These are phyloP conservation scores for Aspergillus kassunensis DNA, from an alignment of 495 filamentous ascomycete genomes.

Conservation along the genomic window DNA sequence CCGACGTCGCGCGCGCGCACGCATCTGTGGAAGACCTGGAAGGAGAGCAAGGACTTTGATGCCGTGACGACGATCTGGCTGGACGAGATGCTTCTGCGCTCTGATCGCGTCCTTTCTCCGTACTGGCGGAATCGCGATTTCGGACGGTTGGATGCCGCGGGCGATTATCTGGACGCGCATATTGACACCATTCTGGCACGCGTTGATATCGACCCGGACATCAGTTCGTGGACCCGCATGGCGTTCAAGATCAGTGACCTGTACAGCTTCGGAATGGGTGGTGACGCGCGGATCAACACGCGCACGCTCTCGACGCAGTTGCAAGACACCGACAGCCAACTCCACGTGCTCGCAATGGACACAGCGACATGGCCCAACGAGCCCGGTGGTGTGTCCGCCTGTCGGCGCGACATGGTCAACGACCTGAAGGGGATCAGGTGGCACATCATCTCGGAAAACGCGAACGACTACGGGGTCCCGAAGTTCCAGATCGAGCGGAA, in stretches of 20 bases:
- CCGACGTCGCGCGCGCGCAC: conserved; percentile 56
- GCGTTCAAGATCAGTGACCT: conserved; percentile 59
- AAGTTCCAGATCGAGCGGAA: conserved; percentile 62
- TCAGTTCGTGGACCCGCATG: conserved; percentile 52
- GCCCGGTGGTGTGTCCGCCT: conserved; percentile 62
- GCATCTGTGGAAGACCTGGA: conserved; percentile 61
- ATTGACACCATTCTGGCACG: conserved; percentile 57
- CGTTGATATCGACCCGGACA: conserved; percentile 55
- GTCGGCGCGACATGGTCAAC: conserved; percentile 61
- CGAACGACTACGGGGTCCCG: conserved; percentile 60
- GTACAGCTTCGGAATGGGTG: conserved; percentile 57
- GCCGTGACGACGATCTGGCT: conserved; percentile 58
- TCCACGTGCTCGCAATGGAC: conserved; percentile 59
- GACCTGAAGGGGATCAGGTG: conserved; percentile 55
- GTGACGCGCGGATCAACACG: conserved; percentile 42
- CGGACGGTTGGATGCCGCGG: conserved; percentile 48
- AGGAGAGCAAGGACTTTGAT: conserved; percentile 51
- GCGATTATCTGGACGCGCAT: conserved; percentile 48
- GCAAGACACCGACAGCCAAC: conserved; percentile 43
- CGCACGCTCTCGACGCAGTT: conserved; percentile 23
- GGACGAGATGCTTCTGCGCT: conserved; percentile 56
- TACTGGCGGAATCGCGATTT: conserved; percentile 57
- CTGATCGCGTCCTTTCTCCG: conserved; percentile 46
- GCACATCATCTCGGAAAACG: conserved; percentile 61
- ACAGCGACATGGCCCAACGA: conserved; percentile 63